Conservation (phyloP, 2,329 filamentous ascomycete genomes). For the Trichoderma sp. region DNA sequence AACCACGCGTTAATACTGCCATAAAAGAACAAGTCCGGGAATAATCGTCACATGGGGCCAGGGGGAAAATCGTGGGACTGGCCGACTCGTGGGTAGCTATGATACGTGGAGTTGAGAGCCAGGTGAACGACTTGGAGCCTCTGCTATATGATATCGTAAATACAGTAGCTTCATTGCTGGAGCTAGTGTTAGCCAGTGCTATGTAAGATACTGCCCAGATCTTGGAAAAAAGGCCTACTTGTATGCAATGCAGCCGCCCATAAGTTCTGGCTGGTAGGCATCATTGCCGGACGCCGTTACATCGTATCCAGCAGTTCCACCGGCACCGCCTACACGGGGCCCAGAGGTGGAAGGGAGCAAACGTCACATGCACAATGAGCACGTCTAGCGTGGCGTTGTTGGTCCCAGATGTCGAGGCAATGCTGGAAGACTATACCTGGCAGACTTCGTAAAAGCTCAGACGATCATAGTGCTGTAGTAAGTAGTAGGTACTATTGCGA, state of each 20-base stretch:
- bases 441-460: neutral
- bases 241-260: neutral
- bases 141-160: neutral
- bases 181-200: neutral
- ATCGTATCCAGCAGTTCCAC: constrained; percentile 1
- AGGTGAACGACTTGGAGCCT: neutral
- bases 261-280: neutral
- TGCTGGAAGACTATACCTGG: constrained; percentile 10
- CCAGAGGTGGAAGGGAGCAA: neutral
- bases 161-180: neutral
- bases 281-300: neutral
- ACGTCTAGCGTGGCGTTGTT: constrained; percentile 16
- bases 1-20: constrained; percentile 14
- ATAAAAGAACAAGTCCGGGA: neutral
- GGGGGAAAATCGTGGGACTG: constrained; percentile 4
- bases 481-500: neutral
- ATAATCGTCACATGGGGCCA: constrained; percentile 4
- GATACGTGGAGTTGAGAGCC: neutral
- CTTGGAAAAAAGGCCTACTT: neutral
- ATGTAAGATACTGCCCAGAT: neutral
- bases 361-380: neutral
- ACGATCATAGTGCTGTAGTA: neutral
- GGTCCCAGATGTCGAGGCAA: constrained; percentile 15
- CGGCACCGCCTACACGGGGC: neutral
- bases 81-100: neutral